Evolutionary conservation across 2,329 filamentous ascomycete genomes (phyloP).

Genomic region (Fusarium paranaense): DNA sequence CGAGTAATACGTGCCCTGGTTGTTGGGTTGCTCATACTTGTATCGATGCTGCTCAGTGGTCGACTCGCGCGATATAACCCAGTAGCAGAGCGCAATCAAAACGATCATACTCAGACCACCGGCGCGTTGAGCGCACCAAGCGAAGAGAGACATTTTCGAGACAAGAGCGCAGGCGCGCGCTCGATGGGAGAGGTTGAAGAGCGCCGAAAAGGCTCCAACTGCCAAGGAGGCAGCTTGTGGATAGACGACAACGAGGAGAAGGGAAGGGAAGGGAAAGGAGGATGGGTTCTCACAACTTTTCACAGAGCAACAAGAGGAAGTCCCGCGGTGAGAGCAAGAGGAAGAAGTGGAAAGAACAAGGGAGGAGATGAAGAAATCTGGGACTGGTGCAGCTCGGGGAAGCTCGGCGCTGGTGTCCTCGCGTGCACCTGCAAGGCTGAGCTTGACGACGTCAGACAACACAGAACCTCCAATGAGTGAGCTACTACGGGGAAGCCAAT

Average conservation of each 20-base stretch:
- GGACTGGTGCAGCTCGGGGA: not conserved
- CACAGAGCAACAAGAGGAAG: not conserved
- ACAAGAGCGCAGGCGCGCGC: not conserved
- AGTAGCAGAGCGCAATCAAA: constrained; percentile 63
- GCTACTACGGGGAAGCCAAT: not conserved
- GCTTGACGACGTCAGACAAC: not conserved
- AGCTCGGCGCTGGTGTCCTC: not conserved
- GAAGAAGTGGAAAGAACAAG: not conserved
- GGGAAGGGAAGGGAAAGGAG: constrained; percentile 2
- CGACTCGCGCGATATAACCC: constrained; percentile 65
- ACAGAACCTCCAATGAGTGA: not conserved
- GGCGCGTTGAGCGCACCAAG: constrained; percentile 65
- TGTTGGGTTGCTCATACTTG: constrained; percentile 56
- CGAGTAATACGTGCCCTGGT: constrained; percentile 46
- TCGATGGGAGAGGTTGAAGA: not conserved
- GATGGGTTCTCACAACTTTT: not conserved
- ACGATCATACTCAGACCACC: constrained; percentile 67
- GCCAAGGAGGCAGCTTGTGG: constrained; percentile 5
- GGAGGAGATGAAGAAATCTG: constrained; percentile 7
- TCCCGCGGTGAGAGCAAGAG: not conserved
- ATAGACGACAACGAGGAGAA: not conserved
- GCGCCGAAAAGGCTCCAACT: constrained; percentile 2
- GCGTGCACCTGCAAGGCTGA: constrained; percentile 9
- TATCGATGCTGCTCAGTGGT: constrained; percentile 57
- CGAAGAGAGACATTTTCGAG: constrained; percentile 62